phyloP scores from a whole-genome alignment of 2,329 filamentous ascomycete genomes.

The Claviceps pazoutovae region DNA sequence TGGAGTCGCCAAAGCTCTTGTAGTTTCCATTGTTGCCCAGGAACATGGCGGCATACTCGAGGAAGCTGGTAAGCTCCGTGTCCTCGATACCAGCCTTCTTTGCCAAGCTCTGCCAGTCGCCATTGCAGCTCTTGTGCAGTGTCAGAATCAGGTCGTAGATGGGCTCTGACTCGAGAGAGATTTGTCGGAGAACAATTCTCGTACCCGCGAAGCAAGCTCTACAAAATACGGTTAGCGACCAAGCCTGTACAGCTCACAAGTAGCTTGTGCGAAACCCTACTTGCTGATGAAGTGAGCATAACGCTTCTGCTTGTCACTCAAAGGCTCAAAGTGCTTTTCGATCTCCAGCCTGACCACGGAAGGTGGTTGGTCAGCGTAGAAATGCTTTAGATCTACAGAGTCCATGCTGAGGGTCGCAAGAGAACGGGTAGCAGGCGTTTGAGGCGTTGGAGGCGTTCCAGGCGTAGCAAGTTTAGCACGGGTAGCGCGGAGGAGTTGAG shows the following conservation, averaged over 20 bases:
- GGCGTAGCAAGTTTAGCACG: neutral
- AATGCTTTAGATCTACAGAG: slow-evolving; percentile 52
- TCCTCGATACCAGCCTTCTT: slow-evolving; percentile 49
- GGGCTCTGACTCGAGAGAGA: slow-evolving; percentile 66
- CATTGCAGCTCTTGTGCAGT: slow-evolving; percentile 50
- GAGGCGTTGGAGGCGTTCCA: neutral
- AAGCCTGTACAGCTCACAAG: neutral
- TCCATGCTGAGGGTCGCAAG: slow-evolving; percentile 32
- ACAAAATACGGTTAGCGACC: neutral
- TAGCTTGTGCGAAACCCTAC: slow-evolving; percentile 29
- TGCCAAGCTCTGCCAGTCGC: slow-evolving; percentile 57
- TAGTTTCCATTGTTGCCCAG: slow-evolving; percentile 74
- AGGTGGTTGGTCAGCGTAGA: slow-evolving; percentile 82
- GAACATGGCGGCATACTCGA: slow-evolving; percentile 68
- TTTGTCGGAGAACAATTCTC: slow-evolving; percentile 65
- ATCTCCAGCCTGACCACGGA: slow-evolving; percentile 79
- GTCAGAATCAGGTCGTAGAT: slow-evolving; percentile 72
- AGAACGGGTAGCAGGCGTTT: neutral
- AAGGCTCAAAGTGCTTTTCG: slow-evolving; percentile 77
- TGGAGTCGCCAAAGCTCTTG: slow-evolving; percentile 75
- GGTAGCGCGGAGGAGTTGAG: slow-evolving; percentile 4
- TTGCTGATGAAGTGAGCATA: slow-evolving; percentile 85
- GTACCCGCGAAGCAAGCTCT: slow-evolving; percentile 67
- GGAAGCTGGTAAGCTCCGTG: slow-evolving; percentile 51
- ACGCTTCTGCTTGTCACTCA: slow-evolving; percentile 64